Conservation (phyloP, 164 flowering plant species). For the Piper betle region DNA sequence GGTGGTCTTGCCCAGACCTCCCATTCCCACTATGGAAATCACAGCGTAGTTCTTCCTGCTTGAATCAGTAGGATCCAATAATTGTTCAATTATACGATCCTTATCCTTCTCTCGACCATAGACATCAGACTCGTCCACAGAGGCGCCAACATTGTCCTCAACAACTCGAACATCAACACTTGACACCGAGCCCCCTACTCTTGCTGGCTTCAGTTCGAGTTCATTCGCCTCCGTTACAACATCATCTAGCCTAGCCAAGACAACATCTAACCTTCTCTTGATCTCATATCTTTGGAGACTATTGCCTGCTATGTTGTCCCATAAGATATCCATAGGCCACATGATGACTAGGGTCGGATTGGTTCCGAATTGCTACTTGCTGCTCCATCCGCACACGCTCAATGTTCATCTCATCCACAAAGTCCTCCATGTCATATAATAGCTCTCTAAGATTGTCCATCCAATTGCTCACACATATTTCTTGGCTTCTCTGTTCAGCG, state of each 20-base stretch:
- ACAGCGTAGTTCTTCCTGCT: neutral
- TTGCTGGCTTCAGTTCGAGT: neutral
- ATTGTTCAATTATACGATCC: neutral
- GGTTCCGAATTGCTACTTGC: neutral
- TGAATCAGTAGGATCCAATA: neutral
- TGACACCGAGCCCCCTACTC: neutral
- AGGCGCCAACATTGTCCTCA: neutral
- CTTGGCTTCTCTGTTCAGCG: conserved; percentile 4
- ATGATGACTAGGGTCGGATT: neutral
- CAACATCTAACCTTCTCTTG: conserved; percentile 1
- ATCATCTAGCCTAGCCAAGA: conserved; percentile 1
- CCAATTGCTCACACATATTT: conserved; percentile 5
- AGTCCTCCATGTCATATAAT: conserved; percentile 11
- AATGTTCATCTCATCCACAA: conserved; percentile 6
- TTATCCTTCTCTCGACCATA: conserved; percentile 1
- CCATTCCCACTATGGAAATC: conserved; percentile 2
- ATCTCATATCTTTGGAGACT: too few species aligned
- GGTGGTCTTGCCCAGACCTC: neutral
- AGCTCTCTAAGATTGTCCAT: conserved; percentile 6
- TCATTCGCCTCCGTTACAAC: neutral
- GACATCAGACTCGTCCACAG: neutral
- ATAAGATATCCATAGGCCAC: too few species aligned
- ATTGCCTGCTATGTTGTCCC: too few species aligned
- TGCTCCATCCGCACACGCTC: neutral
- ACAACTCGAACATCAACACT: neutral